Base-by-base conservation (phyloP, 1,284 basidiomycete genomes). In the Sparassis latifolia region DNA sequence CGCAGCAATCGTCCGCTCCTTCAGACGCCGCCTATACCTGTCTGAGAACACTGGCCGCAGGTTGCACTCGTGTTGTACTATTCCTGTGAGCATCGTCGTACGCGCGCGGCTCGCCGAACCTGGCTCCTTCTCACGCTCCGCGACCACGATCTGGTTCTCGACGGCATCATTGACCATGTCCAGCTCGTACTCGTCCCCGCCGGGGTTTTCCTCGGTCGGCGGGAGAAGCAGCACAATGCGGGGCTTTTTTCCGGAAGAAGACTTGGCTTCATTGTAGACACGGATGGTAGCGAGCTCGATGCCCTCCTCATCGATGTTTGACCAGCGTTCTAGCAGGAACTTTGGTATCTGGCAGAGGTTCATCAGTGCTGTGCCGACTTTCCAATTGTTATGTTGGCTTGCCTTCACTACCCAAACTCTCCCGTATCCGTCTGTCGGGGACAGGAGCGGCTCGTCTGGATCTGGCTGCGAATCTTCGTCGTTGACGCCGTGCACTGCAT, bases 341-440 rank as follows among this genome's bases (percentile, higher is more conserved):
- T 79, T 83, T 1, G 85, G 85, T 47, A 87, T 78, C 84, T 86
- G 66, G 31, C 3, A 20, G 42, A 33, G 27, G 12, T 5, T 20
- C 27, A 42, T 35, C 10, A 31, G 37, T 32, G 42, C 28, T 42
- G 35, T 42, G 40, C 35, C 10, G 40, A 20, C 20, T 20, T 31
- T 39, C 30, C 28, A 28, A 49, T 51, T 46, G 39, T 51, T 12
- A 53, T 52, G n/a, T 51, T 42, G 31, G 47, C 57, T 49, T 57
- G 86, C 86, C 77, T 88, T 89, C 58, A 90, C 86, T 33, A 88
- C 72, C 88, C 87, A 90, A 28, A 88, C 83, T 59, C 80, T 71
- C 31, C 86, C 84, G 49, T 80, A 78, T 33, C 82, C 84, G 55
- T 7, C 35, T 7, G 82, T 76, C 63, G 87, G 81, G 48, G 87